Conservation (phyloP, 2,329 filamentous ascomycete species). For the Dactylonectria estremocensis region DNA sequence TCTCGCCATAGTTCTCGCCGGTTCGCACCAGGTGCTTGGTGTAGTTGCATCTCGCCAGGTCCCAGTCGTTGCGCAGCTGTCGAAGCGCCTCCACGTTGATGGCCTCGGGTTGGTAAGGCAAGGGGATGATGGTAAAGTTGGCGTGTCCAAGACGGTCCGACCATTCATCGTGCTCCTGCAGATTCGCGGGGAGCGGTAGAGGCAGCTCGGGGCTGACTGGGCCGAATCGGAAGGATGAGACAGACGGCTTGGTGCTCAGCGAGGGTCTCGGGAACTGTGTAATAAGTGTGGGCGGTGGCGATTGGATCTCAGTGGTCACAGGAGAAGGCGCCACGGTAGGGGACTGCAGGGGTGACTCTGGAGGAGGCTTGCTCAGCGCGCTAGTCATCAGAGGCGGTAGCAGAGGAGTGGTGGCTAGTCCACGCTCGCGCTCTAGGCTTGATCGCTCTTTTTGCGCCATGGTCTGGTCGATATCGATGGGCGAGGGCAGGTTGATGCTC, state of each 20-base stretch:
- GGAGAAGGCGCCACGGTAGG: slow-evolving; percentile 78
- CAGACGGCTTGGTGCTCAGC: slow-evolving; percentile 82
- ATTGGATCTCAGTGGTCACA: slow-evolving; percentile 56
- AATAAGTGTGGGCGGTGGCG: slow-evolving; percentile 67
- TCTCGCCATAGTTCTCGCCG: slow-evolving; percentile 90
- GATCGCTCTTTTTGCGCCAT: slow-evolving; percentile 55
- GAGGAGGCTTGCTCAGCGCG: slow-evolving; percentile 67
- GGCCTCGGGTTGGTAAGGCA: slow-evolving; percentile 80
- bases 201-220: slow-evolving; percentile 71
- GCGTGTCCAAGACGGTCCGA: slow-evolving; percentile 89
- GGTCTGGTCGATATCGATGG: slow-evolving; percentile 56
- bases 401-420: slow-evolving; percentile 83
- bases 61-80: slow-evolving; percentile 84
- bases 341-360: slow-evolving; percentile 88
- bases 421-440: slow-evolving; percentile 71
- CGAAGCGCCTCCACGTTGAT: slow-evolving; percentile 72
- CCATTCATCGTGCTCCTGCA: slow-evolving; percentile 85
- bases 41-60: slow-evolving; percentile 86
- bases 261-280: slow-evolving; percentile 67
- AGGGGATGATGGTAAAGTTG: slow-evolving; percentile 90
- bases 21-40: slow-evolving; percentile 90
- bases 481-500: slow-evolving; percentile 65
- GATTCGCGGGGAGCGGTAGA: slow-evolving; percentile 74
- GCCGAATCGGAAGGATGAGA: slow-evolving; percentile 79
- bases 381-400: slow-evolving; percentile 85